Percentiles rank a stretch among this genome's conserved stretches.
These are phyloP conservation scores for Thermomucor indicae-seudaticae DNA, from an alignment of 371 early-diverging fungal species.

Conservation along the genomic window DNA sequence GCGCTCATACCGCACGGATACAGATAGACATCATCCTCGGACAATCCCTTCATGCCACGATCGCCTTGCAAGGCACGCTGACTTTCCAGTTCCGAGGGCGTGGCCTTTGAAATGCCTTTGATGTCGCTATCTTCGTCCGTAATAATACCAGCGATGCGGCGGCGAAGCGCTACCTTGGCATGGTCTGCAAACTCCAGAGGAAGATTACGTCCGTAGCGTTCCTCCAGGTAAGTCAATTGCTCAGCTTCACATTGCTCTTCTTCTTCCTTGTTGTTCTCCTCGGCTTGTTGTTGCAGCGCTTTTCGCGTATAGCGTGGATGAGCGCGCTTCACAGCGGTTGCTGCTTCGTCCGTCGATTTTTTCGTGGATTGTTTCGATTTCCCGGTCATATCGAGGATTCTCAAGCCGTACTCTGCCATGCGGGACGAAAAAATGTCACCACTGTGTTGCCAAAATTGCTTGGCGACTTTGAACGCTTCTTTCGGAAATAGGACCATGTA, in stretches of 20 bases:
- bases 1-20: constrained; percentile 92
- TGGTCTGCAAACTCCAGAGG: constrained; percentile 65
- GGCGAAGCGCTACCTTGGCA: constrained; percentile 68
- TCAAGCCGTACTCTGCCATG: constrained; percentile 78
- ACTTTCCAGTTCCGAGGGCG: constrained; percentile 17
- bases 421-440: constrained; percentile 89
- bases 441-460: constrained; percentile 93
- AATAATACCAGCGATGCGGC: constrained; percentile 82
- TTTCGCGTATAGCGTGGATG: constrained; percentile 1
- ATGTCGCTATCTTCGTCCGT: constrained; percentile 23
- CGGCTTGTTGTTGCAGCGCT: not conserved
- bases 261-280: constrained; percentile 9
- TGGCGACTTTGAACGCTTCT: constrained; percentile 67
- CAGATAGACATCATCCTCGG: constrained; percentile 81
- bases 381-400: constrained; percentile 60
- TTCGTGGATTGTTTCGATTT: too few species aligned
- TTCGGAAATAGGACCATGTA: constrained; percentile 74
- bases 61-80: constrained; percentile 29
- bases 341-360: constrained; percentile 19
- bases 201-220: constrained; percentile 89
- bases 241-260: constrained; percentile 41
- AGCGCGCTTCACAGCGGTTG: not conserved
- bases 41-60: constrained; percentile 50
- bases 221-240: constrained; percentile 72
- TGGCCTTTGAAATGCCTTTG: constrained; percentile 22